Evolutionary conservation across 2,329 filamentous ascomycete species (phyloP).

Genomic region (Talaromyces sp.): DNA sequence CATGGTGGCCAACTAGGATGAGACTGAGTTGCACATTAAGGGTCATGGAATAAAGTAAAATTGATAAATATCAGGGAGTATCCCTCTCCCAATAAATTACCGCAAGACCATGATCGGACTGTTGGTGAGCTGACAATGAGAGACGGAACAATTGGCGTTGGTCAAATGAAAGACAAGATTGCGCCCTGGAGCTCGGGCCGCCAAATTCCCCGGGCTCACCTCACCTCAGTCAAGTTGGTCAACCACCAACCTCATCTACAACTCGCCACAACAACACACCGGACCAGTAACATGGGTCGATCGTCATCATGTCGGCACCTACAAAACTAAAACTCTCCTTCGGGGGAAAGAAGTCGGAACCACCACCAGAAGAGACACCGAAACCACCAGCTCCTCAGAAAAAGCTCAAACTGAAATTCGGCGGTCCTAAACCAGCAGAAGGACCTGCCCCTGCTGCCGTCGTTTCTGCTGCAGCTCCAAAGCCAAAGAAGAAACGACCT

Average conservation of each 20-base stretch:
- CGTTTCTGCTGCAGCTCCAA: conserved; percentile 16
- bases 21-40: neutral
- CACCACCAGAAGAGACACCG: conserved; percentile 19
- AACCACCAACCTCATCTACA: neutral
- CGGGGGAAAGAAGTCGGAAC: conserved; percentile 28
- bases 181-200: conserved; percentile 10
- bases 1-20: conserved; percentile 29
- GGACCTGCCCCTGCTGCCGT: conserved; percentile 21
- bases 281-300: neutral
- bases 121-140: neutral
- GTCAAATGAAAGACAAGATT: neutral
- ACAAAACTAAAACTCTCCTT: conserved; percentile 41
- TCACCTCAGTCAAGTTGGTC: neutral
- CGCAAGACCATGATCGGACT: conserved; percentile 9
- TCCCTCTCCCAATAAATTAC: conserved; percentile 10
- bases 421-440: conserved; percentile 24
- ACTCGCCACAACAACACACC: neutral
- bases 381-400: conserved; percentile 26
- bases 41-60: neutral
- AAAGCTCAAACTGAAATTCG: conserved; percentile 41
- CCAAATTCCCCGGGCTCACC: conserved; percentile 11
- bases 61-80: neutral
- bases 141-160: neutral
- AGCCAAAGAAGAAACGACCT: conserved; percentile 33
- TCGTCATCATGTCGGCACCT: conserved; percentile 31